phyloP scores from a whole-genome alignment of 306 rosid species.

The Begonia loranthoides region DNA sequence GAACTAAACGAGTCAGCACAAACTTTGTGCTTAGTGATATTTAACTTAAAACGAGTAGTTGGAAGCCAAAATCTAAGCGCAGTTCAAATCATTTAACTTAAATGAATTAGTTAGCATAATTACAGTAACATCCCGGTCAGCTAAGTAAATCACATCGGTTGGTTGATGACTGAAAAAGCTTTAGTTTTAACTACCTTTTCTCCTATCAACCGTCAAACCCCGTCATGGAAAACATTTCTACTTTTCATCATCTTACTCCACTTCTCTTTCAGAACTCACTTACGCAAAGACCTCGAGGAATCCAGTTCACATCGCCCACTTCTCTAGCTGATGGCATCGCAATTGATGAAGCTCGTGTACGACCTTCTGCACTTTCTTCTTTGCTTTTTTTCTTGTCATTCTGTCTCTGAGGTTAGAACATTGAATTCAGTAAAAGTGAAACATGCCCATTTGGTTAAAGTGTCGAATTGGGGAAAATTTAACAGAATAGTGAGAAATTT shows the following conservation, averaged over 20 bases:
- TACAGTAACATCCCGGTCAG: too few relatives aligned
- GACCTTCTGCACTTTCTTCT: constrained; percentile 17
- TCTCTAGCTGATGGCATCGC: constrained; percentile 19
- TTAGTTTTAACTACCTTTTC: too few relatives aligned
- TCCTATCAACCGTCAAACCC: constrained; percentile 6
- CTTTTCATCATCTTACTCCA: constrained; percentile 22
- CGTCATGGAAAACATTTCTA: constrained; percentile 33
- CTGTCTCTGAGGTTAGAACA: constrained; percentile 19
- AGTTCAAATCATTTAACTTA: too few relatives aligned
- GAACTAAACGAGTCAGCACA: too few relatives aligned
- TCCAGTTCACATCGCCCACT: constrained; percentile 12
- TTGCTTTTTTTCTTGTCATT: constrained; percentile 13
- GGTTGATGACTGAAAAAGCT: too few relatives aligned
- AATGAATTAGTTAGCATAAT: too few relatives aligned
- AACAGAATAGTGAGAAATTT: constrained; percentile 21
- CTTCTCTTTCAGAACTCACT: constrained; percentile 18
- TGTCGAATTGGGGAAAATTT: constrained; percentile 17
- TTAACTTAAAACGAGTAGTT: too few relatives aligned
- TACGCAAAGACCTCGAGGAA: constrained; percentile 18
- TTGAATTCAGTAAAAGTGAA: constrained; percentile 31
- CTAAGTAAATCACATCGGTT: too few relatives aligned
- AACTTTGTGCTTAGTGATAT: too few relatives aligned
- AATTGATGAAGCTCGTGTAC: constrained; percentile 7
- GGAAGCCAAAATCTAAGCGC: too few relatives aligned
- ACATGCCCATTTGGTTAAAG: constrained; percentile 49